Base-by-base conservation (phyloP, 129 eudicot species). In the Centrapalus pauciflorus region DNA sequence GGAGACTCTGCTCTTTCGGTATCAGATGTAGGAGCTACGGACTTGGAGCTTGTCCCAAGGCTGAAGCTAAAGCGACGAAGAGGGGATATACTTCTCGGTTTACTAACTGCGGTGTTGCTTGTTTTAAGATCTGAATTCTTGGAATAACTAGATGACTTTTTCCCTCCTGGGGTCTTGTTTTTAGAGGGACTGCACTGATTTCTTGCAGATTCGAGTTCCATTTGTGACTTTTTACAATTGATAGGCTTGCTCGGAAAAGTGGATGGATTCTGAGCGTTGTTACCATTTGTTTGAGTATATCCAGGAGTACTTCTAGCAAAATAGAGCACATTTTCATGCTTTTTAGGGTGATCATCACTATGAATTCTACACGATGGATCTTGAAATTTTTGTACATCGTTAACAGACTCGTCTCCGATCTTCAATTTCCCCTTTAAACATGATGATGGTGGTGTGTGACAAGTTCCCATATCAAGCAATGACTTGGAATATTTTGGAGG, bases 41-140 rank as follows among this genome's bases (percentile, higher is more conserved):
- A 19, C 29, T 51, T 68, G 3, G 76, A 69, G 62, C 40, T 66
- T 24, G 57, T 70, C 28, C 70, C 67, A 30, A 81, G 45, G 75
- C 80, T 76, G 55, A 69, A 64, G 78, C 90, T 84, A 30, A 87
- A 61, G 25, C 90, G 82, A 20, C 86, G 87, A 59, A 81, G 83
- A 30, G 95, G 95, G 46, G 97, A 87, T 21, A 75, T 72, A 49
- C 81, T 80, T 81, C 95, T 76, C 33, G 61, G 69, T 64, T 83
- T 83, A 40, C 65, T 25, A 74, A 64, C 72, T 19, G 72, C 66
- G 9, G 17, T 59, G 17, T 76, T 64, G 14, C 41, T 60, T 26
- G 16, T 59, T 76, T 79, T 82, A 52, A 16, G 37, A 29, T 76
- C 73, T 19, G 59, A 51, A 32, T 20, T 79, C 66, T 71, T 68